phyloP scores from a whole-genome alignment of 768 basidiomycete genomes.

The Sporobolomyces roseus region DNA sequence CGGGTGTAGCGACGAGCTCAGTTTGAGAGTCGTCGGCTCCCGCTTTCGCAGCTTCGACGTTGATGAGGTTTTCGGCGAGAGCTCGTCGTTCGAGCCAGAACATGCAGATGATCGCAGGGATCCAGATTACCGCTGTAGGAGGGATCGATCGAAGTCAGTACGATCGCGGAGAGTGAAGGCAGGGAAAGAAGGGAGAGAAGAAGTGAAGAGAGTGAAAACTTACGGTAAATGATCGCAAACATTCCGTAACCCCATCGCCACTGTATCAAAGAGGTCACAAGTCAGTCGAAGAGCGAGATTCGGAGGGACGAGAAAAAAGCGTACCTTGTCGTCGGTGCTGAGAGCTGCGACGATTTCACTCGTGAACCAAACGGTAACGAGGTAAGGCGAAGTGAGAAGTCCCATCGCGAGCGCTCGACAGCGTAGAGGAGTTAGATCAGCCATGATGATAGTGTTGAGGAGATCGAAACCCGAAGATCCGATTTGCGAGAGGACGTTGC shows the following conservation, averaged over 20 bases:
- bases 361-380: slow-evolving; percentile 33
- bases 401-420: slow-evolving; percentile 47
- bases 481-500: slow-evolving; percentile 45
- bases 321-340: slow-evolving; percentile 17
- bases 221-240: slow-evolving; percentile 26
- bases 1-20: neutral
- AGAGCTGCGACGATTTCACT: slow-evolving; percentile 24
- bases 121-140: slow-evolving; percentile 3
- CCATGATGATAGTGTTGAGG: slow-evolving; percentile 46
- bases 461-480: slow-evolving; percentile 47
- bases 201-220: neutral
- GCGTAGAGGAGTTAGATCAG: slow-evolving; percentile 48
- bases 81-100: slow-evolving; percentile 23
- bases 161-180: neutral
- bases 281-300: no score
- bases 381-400: slow-evolving; percentile 45
- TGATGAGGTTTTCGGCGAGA: slow-evolving; percentile 12
- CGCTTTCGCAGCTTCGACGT: slow-evolving; percentile 13
- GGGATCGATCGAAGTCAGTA: neutral
- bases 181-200: neutral
- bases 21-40: slow-evolving; percentile 6
- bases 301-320: neutral
- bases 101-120: slow-evolving; percentile 8
- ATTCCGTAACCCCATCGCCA: slow-evolving; percentile 19
- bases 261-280: no score